A percentile compares a stretch with the other conserved stretches of the same genome.
Evolutionary conservation across 202 grass and related monocot species (phyloP).

Genomic region (Alloteropsis angusta): DNA sequence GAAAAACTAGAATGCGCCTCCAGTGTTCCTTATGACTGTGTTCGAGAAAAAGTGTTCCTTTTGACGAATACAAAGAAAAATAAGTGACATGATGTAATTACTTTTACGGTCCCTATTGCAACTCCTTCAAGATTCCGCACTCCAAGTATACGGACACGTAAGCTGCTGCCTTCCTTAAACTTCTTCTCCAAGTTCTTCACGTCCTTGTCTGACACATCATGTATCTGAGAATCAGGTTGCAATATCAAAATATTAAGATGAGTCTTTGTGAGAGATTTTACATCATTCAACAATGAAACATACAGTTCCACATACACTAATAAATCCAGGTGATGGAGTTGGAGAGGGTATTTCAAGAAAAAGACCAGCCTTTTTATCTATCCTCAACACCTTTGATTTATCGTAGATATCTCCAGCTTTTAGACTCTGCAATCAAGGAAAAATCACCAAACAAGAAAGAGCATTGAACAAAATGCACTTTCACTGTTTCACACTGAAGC

Average conservation of each 20-base stretch:
- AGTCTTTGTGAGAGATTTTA: constrained; percentile 3
- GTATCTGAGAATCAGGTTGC: constrained; percentile 44
- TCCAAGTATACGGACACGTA: constrained; percentile 78
- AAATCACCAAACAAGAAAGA: constrained; percentile 7
- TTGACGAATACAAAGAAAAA: constrained; percentile 26
- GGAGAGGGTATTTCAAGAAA: constrained; percentile 85
- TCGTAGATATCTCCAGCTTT: constrained; percentile 90
- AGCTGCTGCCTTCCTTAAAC: constrained; percentile 63
- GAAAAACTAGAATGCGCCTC: not conserved
- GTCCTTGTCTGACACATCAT: constrained; percentile 72
- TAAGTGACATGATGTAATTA: constrained; percentile 24
- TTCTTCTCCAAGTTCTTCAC: constrained; percentile 77
- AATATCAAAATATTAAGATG: constrained; percentile 24
- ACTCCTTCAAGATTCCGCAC: constrained; percentile 88
- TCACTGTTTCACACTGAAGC: not conserved
- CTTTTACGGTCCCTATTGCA: constrained; percentile 70
- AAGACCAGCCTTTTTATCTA: constrained; percentile 84
- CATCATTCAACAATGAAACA: not conserved
- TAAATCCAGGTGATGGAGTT: constrained; percentile 65
- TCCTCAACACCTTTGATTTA: constrained; percentile 53
- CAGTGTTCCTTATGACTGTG: constrained; percentile 10
- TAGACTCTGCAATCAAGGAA: constrained; percentile 43
- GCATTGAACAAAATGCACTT: not conserved
- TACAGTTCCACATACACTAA: constrained; percentile 56
- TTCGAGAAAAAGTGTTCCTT: constrained; percentile 12